A percentile compares a stretch with the other conserved stretches of the same genome.
These are phyloP conservation scores for Alternaria viburni DNA, from an alignment of 2,329 filamentous ascomycete species.

Conservation along the genomic window DNA sequence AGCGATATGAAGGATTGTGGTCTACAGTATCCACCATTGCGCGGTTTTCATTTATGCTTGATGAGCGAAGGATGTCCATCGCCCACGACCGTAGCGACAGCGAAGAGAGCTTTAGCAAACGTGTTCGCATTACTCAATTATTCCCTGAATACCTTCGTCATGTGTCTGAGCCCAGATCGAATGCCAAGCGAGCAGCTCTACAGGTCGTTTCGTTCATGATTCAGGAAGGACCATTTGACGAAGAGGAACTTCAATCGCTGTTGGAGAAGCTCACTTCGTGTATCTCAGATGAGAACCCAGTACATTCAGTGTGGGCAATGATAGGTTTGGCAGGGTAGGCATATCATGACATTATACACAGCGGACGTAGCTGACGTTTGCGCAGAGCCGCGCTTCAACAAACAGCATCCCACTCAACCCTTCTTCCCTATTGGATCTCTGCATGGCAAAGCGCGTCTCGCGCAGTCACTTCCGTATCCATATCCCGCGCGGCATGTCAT, in stretches of 20 bases:
- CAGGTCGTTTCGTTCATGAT: conserved; percentile 61
- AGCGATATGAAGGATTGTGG: conserved; percentile 45
- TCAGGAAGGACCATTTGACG: conserved; percentile 47
- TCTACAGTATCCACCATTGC: conserved; percentile 49
- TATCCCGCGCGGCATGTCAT: conserved; percentile 78
- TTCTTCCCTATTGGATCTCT: conserved; percentile 68
- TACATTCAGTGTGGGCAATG: conserved; percentile 77
- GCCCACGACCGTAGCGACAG: conserved; percentile 24
- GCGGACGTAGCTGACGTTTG: neutral
- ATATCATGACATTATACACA: neutral
- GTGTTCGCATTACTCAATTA: conserved; percentile 45
- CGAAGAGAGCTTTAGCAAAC: conserved; percentile 42
- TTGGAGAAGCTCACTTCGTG: conserved; percentile 64
- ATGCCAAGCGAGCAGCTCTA: conserved; percentile 57
- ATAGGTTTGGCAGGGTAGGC: conserved; percentile 78
- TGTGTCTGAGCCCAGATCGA: conserved; percentile 41
- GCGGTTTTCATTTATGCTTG: conserved; percentile 45
- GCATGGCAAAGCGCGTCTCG: conserved; percentile 77
- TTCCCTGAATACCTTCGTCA: conserved; percentile 51
- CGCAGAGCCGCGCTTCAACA: conserved; percentile 41
- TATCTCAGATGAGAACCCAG: conserved; percentile 71
- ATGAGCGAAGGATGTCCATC: conserved; percentile 29
- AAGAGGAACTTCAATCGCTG: conserved; percentile 62
- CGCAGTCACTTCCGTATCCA: conserved; percentile 71
- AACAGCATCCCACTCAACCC: conserved; percentile 24